Base-by-base conservation (phyloP, 2,329 filamentous ascomycete species). In the Cladophialophora bantiana region DNA sequence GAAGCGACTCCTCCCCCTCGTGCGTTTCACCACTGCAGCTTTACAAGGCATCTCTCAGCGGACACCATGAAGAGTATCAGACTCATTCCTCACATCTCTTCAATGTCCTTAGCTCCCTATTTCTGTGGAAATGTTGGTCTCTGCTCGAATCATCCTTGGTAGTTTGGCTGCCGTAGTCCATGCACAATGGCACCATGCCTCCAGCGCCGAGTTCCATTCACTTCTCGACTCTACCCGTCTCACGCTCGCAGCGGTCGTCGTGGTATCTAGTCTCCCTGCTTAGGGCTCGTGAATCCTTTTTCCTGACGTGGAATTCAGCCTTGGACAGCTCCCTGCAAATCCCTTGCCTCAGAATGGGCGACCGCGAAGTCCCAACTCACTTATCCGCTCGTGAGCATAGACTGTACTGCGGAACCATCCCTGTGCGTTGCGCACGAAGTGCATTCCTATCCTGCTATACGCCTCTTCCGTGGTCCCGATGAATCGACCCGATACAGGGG, bases 381-480 rank as follows among this genome's bases (percentile, higher is more conserved):
- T 31, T 35, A 67, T 31, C 59, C 52, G 13, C 62, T 79, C 1
- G 63, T 78, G 34, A 81, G 77, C 63, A 71, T 85, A 18, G 79
- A 85, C 73, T 84, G 83, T 70, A 72, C 73, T 2, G 64, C 68
- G 1, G 70, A 75, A 2, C n/a, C 70, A 2, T 67, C 74, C 6
- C 68, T 83, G n/a, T 85, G 83, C 70, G 68, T 75, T 57, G 77
- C 81, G 32, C 73, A 78, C 54, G 76, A 78, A 31, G 75, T 85
- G 35, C 75, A 76, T 12, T 83, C 83, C 0, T 83, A 82, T 66
- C 83, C 83, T 2, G 76, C 83, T 6, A 78, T 85, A 40, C 78
- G 83, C 0, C 77, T 81, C 9, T 82, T 81, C 65, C 76, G 76
- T 45, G 72, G 73, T 2, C 74, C 78, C 32, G 75, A 77, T 1